Evolutionary conservation across 192 early-diverging fungal genomes (phyloP).

Genomic region (Coemansia umbellata): DNA sequence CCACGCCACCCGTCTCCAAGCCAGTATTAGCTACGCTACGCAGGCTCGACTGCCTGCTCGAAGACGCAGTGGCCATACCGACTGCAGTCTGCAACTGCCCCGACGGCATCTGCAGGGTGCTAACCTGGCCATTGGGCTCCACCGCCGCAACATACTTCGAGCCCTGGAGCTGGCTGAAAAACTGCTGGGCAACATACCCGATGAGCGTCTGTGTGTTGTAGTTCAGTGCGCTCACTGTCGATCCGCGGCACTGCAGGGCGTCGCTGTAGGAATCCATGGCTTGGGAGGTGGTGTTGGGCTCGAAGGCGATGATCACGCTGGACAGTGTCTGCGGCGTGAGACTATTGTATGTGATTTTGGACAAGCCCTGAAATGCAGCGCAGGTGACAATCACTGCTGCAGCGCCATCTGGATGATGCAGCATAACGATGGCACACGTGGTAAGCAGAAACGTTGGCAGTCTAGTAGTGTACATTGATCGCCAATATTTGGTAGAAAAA

Average conservation of each 20-base stretch:
- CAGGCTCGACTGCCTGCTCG: too few relatives aligned
- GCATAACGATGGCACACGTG: background rate
- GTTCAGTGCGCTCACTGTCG: constrained; percentile 14
- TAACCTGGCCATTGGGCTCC: too few relatives aligned
- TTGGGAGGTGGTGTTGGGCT: constrained; percentile 6
- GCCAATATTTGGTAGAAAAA: too few relatives aligned
- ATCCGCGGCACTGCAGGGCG: constrained; percentile 37
- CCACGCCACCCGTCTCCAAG: too few relatives aligned
- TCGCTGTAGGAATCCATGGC: constrained; percentile 33
- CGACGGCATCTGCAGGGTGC: too few relatives aligned
- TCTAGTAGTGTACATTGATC: too few relatives aligned
- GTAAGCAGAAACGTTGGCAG: too few relatives aligned
- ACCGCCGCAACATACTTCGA: constrained; percentile 12
- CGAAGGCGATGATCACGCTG: constrained; percentile 18
- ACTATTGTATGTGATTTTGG: constrained; percentile 25
- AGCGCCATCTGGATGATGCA: background rate
- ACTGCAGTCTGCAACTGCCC: too few relatives aligned
- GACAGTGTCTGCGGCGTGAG: constrained; percentile 20
- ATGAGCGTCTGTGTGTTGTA: constrained; percentile 26
- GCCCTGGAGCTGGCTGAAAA: constrained; percentile 6
- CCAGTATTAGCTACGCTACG: too few relatives aligned
- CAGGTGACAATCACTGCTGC: constrained; percentile 23
- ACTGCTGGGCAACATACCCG: constrained; percentile 8
- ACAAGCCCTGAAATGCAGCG: constrained; percentile 19
- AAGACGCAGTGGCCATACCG: too few relatives aligned